These are phyloP conservation scores for Mikania micrantha DNA, from an alignment of 129 eudicot genomes.

Conservation along the genomic window DNA sequence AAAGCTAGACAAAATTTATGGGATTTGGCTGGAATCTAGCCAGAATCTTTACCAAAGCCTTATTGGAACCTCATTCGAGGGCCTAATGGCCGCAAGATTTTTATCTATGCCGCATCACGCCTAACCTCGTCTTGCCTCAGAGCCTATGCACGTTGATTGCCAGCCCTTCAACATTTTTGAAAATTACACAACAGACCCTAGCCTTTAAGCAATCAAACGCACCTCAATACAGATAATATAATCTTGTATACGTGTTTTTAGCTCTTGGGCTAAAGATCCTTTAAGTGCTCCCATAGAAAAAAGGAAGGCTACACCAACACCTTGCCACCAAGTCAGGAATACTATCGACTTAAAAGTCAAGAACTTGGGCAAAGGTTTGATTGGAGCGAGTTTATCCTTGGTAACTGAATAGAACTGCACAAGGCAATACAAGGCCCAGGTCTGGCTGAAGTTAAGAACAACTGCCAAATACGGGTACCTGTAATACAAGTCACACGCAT, in stretches of 20 bases:
- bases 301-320: slow-evolving; percentile 79
- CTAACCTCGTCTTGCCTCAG: too few species aligned
- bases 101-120: too few species aligned
- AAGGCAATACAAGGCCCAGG: slow-evolving; percentile 98
- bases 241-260: slow-evolving; percentile 79
- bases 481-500: slow-evolving; percentile 29
- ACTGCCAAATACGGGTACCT: slow-evolving; percentile 92
- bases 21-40: too few species aligned
- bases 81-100: too few species aligned
- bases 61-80: too few species aligned
- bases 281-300: slow-evolving; percentile 78
- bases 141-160: too few species aligned
- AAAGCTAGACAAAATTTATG: too few species aligned
- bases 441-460: slow-evolving; percentile 89
- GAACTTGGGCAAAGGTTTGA: slow-evolving; percentile 92
- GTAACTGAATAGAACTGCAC: slow-evolving; percentile 91
- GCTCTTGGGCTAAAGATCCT: slow-evolving; percentile 77
- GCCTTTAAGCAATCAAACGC: slow-evolving; percentile 3
- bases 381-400: slow-evolving; percentile 74
- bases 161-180: neutral
- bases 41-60: too few species aligned
- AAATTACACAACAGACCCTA: neutral
- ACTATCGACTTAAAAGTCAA: slow-evolving; percentile 85
- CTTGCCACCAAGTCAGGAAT: slow-evolving; percentile 99
- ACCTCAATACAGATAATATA: slow-evolving; percentile 93